Conservation (phyloP, 2,329 filamentous ascomycete species). For the Cercospora nicotianae region DNA sequence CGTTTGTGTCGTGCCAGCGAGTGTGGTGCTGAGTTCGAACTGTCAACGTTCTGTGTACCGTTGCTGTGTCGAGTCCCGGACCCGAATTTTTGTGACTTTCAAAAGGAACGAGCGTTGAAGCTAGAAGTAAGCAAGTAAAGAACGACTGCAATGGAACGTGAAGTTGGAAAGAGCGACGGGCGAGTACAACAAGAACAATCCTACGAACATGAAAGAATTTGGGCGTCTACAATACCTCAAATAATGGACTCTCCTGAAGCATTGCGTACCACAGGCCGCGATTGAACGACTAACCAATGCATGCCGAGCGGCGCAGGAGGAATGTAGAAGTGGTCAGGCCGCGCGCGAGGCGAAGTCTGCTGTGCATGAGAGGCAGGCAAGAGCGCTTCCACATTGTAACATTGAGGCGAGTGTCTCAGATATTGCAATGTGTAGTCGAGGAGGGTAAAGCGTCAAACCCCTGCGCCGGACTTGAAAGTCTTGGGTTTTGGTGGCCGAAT, state of each 20-base stretch:
- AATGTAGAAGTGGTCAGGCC: not conserved
- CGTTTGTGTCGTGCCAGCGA: not conserved
- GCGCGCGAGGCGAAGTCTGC: not conserved
- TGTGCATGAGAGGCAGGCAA: not conserved
- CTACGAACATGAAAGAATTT: not conserved
- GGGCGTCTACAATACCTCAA: not conserved
- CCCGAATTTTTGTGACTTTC: not conserved
- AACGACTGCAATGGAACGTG: not conserved
- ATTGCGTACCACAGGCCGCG: not conserved
- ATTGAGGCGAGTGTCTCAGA: conserved; percentile 3
- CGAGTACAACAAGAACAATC: not conserved
- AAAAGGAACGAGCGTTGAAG: not conserved
- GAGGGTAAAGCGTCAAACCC: not conserved
- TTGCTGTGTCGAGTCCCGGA: conserved; percentile 8
- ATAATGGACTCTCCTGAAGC: not conserved
- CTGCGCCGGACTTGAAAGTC: not conserved
- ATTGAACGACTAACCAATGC: not conserved
- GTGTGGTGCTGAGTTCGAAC: not conserved
- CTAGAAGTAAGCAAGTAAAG: not conserved
- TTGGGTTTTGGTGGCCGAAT: not conserved
- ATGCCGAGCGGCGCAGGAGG: conserved; percentile 9
- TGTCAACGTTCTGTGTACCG: not conserved
- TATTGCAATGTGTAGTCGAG: not conserved
- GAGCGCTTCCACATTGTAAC: not conserved
- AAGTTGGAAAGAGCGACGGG: not conserved